Percentiles rank a stretch among this genome's conserved stretches.
Conservation (phyloP, 768 basidiomycete genomes). For the Tubosaeta sp. region DNA sequence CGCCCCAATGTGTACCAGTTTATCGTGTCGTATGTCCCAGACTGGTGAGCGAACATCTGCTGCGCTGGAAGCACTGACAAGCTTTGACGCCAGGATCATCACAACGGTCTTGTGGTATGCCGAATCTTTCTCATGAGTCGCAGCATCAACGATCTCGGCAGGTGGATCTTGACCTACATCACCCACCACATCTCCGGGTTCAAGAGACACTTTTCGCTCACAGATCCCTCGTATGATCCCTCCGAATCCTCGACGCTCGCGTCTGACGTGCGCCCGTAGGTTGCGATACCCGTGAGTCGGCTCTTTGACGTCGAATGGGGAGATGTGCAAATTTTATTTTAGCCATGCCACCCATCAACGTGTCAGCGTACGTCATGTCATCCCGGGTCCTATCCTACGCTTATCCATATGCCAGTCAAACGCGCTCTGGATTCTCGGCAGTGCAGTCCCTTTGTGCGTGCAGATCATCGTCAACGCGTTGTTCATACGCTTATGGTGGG, state of each 20-base stretch:
- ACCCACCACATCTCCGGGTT: slow-evolving; percentile 57
- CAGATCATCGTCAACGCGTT: slow-evolving; percentile 63
- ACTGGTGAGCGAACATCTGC: slow-evolving; percentile 52
- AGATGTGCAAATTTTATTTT: not conserved
- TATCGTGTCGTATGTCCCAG: slow-evolving; percentile 58
- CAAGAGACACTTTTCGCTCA: slow-evolving; percentile 71
- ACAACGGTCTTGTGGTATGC: slow-evolving; percentile 61
- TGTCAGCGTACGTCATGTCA: slow-evolving; percentile 42
- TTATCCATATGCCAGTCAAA: slow-evolving; percentile 19
- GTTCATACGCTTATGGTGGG: slow-evolving; percentile 83
- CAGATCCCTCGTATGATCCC: slow-evolving; percentile 63
- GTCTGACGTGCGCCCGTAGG: slow-evolving; percentile 22
- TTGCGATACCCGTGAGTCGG: slow-evolving; percentile 36
- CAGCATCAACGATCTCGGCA: slow-evolving; percentile 22
- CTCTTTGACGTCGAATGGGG: not conserved
- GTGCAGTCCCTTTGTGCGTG: slow-evolving; percentile 59
- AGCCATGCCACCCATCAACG: slow-evolving; percentile 71
- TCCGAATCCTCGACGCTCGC: not conserved
- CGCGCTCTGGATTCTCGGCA: slow-evolving; percentile 41
- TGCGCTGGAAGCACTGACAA: not conserved
- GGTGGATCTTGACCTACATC: slow-evolving; percentile 54
- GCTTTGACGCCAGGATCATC: slow-evolving; percentile 48
- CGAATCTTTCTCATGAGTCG: not conserved
- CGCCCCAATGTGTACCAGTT: slow-evolving; percentile 15
- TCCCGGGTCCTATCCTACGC: not conserved